Evolutionary conservation across 225 moss, liverwort and hornwort genomes (phyloP).

Genomic region (Physcomitrellopsis africana): DNA sequence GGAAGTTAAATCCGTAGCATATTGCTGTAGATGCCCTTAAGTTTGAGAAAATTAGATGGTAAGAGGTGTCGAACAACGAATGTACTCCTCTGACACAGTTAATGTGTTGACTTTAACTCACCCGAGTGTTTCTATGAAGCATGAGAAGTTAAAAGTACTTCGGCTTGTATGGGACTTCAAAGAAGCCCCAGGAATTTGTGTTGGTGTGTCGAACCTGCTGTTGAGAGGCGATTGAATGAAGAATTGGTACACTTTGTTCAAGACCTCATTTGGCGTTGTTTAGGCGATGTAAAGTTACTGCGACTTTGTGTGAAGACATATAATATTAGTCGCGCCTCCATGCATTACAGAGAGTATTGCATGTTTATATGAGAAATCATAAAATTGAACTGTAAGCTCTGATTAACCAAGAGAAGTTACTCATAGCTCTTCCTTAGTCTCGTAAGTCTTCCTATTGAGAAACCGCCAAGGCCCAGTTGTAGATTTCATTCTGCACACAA

Average conservation of each 20-base stretch:
- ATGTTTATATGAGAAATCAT: background rate
- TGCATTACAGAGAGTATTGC: background rate
- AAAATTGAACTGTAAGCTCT: background rate
- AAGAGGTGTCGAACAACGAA: too few species aligned
- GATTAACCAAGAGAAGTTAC: background rate
- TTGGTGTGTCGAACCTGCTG: background rate
- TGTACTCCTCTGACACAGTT: too few species aligned
- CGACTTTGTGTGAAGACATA: background rate
- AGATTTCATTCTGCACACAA: constrained; percentile 51
- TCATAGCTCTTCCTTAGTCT: constrained; percentile 10
- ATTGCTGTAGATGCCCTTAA: too few species aligned
- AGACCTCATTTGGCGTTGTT: background rate
- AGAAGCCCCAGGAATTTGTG: background rate
- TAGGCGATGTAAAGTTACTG: too few species aligned
- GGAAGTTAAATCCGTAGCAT: too few species aligned
- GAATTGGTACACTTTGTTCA: background rate
- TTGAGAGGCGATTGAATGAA: background rate
- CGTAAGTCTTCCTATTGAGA: constrained; percentile 31
- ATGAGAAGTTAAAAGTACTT: constrained; percentile 8
- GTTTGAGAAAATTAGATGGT: too few species aligned
- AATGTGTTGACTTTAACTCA: background rate
- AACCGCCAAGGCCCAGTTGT: constrained; percentile 51
- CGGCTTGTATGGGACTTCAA: background rate
- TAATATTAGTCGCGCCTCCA: background rate
- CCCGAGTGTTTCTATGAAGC: background rate